Evolutionary conservation across 208 protist genomes (phyloP), one percentile per base, ranked within the genome.

Genomic region (Acanthamoeba triangularis): DNA sequence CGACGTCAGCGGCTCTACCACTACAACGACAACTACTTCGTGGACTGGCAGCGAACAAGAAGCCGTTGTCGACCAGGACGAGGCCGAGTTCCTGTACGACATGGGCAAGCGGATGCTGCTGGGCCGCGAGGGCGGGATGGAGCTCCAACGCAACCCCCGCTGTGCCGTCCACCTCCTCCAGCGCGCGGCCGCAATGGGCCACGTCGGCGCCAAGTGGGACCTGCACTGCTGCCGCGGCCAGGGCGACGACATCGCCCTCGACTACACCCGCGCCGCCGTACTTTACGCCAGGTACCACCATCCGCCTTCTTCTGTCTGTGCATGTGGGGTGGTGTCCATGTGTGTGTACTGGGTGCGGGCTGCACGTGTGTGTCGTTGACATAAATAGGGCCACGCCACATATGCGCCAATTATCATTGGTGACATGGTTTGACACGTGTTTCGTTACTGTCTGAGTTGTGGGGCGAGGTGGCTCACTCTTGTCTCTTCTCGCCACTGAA

Each of bases 61-160:
- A 20, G 37, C 4, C 63, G 52, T 56, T 20, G 52, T 56, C 44
- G 67, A 44, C 33, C 10, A 13, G 13, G 72, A 93, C 33, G 87
- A 41, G 35, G 87, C 87, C 61, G 87, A 93, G 87, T 93, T 93
- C 23, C 41, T 67, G 25, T 93, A 93, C 61, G 87, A 93, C 61
- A 93, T 93, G 54, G 87, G 87, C 87, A 93, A 93, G 63, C 87
- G 87, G 30, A 93, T 93, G 59, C 41, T 93, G 35, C n/a, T 93
- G 59, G 87, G 87, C 7, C n/a, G 87, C 20, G 87, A 93, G 61
- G 61, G 61, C 23, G 87, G 87, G 52, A 56, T 93, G 59, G 54
- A 76, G 59, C 54, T 74, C 30, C 87, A 67, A 28, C 35, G 63
- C 41, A 93, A 93, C 61, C 87, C 87, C 35, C n/a, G 33, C 14